Conservation (phyloP, 1,284 basidiomycete species). For the Peniophora sp. region DNA sequence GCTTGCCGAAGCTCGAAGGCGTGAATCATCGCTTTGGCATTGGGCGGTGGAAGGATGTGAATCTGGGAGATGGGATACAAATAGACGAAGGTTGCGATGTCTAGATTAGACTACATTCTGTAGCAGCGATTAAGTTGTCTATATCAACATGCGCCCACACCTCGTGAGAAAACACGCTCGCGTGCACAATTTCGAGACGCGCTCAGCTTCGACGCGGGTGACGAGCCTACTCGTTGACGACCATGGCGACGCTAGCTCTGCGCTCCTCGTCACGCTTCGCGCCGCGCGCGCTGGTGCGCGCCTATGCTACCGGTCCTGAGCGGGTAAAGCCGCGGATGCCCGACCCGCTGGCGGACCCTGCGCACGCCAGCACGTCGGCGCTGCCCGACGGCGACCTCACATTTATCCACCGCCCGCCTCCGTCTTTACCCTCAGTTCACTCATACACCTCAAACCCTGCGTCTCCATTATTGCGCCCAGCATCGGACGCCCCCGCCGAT, state of each 20-base stretch:
- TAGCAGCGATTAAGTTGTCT: too few species aligned
- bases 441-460: neutral
- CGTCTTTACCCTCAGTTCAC: neutral
- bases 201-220: too few species aligned
- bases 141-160: too few species aligned
- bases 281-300: neutral
- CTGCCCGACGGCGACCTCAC: neutral
- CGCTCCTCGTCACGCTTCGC: too few species aligned
- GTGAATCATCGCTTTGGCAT: constrained; percentile 83
- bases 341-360: neutral
- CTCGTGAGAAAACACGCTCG: too few species aligned
- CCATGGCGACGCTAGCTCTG: too few species aligned
- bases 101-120: too few species aligned
- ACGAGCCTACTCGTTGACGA: too few species aligned
- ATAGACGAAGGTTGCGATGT: too few species aligned
- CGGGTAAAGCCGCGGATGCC: neutral
- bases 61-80: too few species aligned
- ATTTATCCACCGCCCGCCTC: neutral
- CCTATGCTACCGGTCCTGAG: neutral
- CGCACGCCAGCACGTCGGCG: neutral
- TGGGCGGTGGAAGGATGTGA: constrained; percentile 40
- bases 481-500: neutral
- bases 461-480: neutral
- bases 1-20: constrained; percentile 67
- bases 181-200: too few species aligned